phyloP scores from a whole-genome alignment of 495 filamentous ascomycete genomes.

The Mytilinidion resinicola region DNA sequence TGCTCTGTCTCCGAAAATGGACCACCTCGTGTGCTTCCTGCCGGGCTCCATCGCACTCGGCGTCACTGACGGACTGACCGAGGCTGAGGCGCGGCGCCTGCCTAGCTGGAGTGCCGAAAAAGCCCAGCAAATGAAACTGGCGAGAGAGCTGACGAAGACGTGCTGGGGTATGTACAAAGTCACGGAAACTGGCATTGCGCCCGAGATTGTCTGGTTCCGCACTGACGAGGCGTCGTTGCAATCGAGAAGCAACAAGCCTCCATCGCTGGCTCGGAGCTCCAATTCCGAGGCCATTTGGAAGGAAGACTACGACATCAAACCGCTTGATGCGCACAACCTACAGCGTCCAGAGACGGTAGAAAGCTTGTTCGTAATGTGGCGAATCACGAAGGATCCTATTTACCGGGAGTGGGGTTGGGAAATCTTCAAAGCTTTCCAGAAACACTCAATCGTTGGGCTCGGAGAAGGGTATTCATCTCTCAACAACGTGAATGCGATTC shows the following conservation, averaged over 20 bases:
- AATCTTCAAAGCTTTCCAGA: slow-evolving; percentile 86
- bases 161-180: slow-evolving; percentile 92
- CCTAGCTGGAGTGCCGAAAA: slow-evolving; percentile 65
- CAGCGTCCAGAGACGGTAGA: slow-evolving; percentile 91
- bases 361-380: slow-evolving; percentile 92
- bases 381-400: slow-evolving; percentile 79
- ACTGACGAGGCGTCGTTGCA: slow-evolving; percentile 44
- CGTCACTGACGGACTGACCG: slow-evolving; percentile 69
- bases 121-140: slow-evolving; percentile 73
- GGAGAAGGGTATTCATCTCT: slow-evolving; percentile 69
- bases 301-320: slow-evolving; percentile 67
- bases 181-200: slow-evolving; percentile 77
- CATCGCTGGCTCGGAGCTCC: slow-evolving; percentile 33
- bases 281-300: slow-evolving; percentile 53
- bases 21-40: slow-evolving; percentile 93
- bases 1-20: slow-evolving; percentile 76
- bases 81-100: slow-evolving; percentile 63
- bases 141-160: slow-evolving; percentile 82
- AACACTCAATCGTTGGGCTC: slow-evolving; percentile 65
- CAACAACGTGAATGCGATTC: slow-evolving; percentile 50
- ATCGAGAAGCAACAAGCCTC: slow-evolving; percentile 34
- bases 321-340: slow-evolving; percentile 73
- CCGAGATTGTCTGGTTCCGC: slow-evolving; percentile 83
- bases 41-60: slow-evolving; percentile 87
- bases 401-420: slow-evolving; percentile 97